Evolutionary conservation across 2,329 filamentous ascomycete genomes (phyloP).

Genomic region (Beauveria asiatica): DNA sequence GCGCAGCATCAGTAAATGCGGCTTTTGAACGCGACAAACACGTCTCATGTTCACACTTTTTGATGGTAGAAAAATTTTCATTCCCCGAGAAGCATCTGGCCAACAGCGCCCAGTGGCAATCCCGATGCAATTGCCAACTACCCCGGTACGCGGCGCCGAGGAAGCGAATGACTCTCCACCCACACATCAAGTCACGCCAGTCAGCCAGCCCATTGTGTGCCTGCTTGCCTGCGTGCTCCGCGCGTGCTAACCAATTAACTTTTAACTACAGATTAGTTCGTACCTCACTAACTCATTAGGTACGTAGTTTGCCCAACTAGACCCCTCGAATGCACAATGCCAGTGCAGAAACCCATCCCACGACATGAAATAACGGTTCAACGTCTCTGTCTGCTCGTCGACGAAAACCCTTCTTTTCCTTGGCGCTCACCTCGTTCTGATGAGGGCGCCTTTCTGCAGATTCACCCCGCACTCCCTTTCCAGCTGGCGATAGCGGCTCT

Average conservation of each 20-base stretch:
- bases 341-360: neutral
- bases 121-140: neutral
- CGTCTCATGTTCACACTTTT: neutral
- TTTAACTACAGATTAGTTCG: too few species aligned
- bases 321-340: neutral
- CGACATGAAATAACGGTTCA: neutral
- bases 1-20: too few species aligned
- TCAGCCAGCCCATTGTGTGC: neutral
- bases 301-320: neutral
- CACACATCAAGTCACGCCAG: neutral
- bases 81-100: neutral
- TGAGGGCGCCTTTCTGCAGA: neutral
- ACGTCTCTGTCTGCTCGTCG: neutral
- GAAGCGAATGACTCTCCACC: neutral
- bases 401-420: neutral
- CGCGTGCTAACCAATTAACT: too few species aligned
- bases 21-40: too few species aligned
- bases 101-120: neutral
- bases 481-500: neutral
- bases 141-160: neutral
- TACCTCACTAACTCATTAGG: too few species aligned
- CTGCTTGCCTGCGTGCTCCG: neutral
- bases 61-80: neutral
- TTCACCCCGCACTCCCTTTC: neutral
- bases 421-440: neutral